These are phyloP conservation scores for Aspergillus taichungensis DNA, from an alignment of 495 filamentous ascomycete genomes.

Conservation along the genomic window DNA sequence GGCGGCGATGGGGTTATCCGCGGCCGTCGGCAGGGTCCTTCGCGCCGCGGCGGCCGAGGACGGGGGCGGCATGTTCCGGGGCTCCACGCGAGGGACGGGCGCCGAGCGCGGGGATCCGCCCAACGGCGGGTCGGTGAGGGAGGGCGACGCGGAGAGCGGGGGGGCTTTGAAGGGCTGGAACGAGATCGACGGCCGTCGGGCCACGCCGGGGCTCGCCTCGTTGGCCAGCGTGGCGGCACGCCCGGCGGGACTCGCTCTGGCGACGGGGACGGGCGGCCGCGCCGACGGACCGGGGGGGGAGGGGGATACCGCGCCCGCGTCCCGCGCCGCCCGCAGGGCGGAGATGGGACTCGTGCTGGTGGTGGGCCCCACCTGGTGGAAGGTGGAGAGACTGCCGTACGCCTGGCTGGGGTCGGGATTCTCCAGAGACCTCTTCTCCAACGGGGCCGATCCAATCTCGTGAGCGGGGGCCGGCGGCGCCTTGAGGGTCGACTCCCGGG, in stretches of 20 bases:
- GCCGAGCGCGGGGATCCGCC: constrained; percentile 56
- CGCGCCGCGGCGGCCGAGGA: constrained; percentile 35
- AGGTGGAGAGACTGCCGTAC: constrained; percentile 89
- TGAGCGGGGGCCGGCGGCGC: constrained; percentile 27
- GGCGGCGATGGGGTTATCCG: constrained; percentile 50
- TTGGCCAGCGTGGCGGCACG: constrained; percentile 50
- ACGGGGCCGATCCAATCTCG: constrained; percentile 71
- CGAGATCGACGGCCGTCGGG: constrained; percentile 76
- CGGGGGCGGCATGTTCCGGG: constrained; percentile 52
- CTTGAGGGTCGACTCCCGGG: constrained; percentile 26
- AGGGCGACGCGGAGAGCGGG: constrained; percentile 84
- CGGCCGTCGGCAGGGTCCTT: constrained; percentile 33
- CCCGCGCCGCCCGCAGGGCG: constrained; percentile 61
- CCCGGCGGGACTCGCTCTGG: constrained; percentile 48
- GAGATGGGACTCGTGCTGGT: constrained; percentile 79
- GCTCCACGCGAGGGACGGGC: constrained; percentile 45
- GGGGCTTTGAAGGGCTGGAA: constrained; percentile 95
- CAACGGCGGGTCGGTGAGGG: constrained; percentile 42
- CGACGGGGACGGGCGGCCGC: constrained; percentile 50
- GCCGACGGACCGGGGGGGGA: constrained; percentile 49
- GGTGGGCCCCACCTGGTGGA: constrained; percentile 70
- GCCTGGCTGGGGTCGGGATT: constrained; percentile 65
- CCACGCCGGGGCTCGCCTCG: constrained; percentile 44
- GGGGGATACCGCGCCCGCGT: constrained; percentile 38
- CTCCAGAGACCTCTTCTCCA: constrained; percentile 30